Base-by-base conservation (phyloP, 1,284 basidiomycete genomes). In the Prillingera fragicola region DNA sequence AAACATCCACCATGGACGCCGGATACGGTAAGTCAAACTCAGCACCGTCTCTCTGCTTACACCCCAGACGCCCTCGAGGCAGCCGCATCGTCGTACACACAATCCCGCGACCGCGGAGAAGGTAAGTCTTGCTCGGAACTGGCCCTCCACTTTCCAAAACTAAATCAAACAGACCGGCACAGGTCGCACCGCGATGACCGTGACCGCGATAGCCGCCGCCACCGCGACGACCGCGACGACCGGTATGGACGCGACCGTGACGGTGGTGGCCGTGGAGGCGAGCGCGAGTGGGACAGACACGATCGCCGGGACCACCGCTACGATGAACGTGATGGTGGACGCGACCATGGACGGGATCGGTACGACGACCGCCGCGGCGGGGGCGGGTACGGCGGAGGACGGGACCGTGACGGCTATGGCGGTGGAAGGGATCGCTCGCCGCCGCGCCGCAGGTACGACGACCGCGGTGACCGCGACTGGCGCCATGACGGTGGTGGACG, bases 381-480 rank as follows among this genome's bases (percentile, higher is more conserved):
- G 13, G 45, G 54, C 32, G 56, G 57, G 27, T 50, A 56, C 42
- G 45, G 65, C 14, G 49, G 74, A 17, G 72, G 73, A 8, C 60
- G 61, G n/a, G 53, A 55, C 10, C 55, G 55, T 13, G 55, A 56
- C 17, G 48, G 51, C 22, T 37, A 51, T 49, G 54, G 55, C 38
- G 43, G 44, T 28, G 35, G 52, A 23, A 28, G 44, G 12, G 34
- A 32, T 4, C 22, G 25, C 29, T 38, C 35, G 12, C 35, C 43
- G 9, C 43, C 43, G 3, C 43, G 36, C 12, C 29, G 43, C 14
- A 37, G 61, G 25, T 48, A 56, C 41, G 47, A 65, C 13, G 52
- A 75, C 19, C 72, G 74, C 5, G 61, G 61, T 15, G 53, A 55
- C 12, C 55, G 56, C 9, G 52, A 54, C 25, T 44, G 55, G 52